These are phyloP conservation scores for Pseudocercospora macadamiae DNA, from an alignment of 2,329 filamentous ascomycete species.

Conservation along the genomic window DNA sequence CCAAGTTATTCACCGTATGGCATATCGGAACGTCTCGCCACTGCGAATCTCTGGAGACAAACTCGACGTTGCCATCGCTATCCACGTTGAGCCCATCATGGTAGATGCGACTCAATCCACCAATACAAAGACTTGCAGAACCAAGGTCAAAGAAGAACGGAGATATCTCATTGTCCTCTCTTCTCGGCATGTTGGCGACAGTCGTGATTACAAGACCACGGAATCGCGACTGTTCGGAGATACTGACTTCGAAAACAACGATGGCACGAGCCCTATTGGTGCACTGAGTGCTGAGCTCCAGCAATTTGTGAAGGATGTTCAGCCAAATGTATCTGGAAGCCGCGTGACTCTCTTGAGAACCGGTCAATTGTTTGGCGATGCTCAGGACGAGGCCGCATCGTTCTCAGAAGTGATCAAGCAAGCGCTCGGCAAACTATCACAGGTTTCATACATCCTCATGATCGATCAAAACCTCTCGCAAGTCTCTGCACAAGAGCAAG, in stretches of 20 bases:
- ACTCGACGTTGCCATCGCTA: neutral
- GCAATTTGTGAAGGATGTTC: neutral
- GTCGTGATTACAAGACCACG: neutral
- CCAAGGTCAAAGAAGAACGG: neutral
- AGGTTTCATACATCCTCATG: neutral
- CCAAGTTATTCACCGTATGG: slow-evolving; percentile 7
- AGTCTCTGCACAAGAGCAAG: neutral
- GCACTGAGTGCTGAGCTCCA: neutral
- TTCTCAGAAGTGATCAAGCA: neutral
- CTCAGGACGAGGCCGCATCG: neutral
- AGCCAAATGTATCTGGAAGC: neutral
- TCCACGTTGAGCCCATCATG: neutral
- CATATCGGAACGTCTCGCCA: neutral
- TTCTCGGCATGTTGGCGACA: neutral
- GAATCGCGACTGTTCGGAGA: neutral
- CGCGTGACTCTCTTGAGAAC: slow-evolving; percentile 1
- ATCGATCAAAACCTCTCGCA: neutral
- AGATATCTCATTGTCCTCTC: neutral
- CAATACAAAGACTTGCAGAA: neutral
- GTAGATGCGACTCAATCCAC: neutral
- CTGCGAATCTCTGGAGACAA: neutral
- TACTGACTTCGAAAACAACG: neutral
- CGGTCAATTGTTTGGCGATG: neutral
- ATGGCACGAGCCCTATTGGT: too few species aligned
- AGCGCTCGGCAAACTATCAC: neutral